Base-by-base conservation (phyloP, 2,329 filamentous ascomycete genomes). In the Malbranchea zuffiana region DNA sequence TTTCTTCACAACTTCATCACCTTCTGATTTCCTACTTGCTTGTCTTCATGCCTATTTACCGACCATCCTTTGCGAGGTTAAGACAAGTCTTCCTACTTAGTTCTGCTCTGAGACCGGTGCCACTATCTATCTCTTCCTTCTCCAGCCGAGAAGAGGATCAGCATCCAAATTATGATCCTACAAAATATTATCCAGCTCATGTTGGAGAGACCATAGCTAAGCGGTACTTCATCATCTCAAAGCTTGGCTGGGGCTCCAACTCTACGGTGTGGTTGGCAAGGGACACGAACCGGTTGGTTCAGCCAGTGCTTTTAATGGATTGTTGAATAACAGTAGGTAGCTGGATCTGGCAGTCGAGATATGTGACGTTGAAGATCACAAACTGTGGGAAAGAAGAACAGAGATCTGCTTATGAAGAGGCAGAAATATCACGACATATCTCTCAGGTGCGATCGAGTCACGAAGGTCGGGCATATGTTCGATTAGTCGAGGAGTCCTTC, bases 211-310 rank as follows among this genome's bases (percentile, higher is more conserved):
- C 32, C n/a, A 35, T 48, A 5, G 21, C 15, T 19, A 24, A 32
- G 6, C 11, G 47, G 8, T 61, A 61, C 30, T 48, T 51, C 7
- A 41, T 62, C 11, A 41, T 60, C 3, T 55, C 54, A 1, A 62
- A 63, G 41, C 47, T 62, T 10, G 56, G 57, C 2, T 61, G 50
- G 44, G 59, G 59, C 11, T 44, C 43, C 2, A 52, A 46, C 32
- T 60, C 56, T 3, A 60, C 55, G 2, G 56, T 58, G 7, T 62
- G 56, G 58, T 35, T 62, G 24, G 55, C 45, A 2, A 46, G 44
- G n/a, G 47, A 52, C 34, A 36, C 23, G 12, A 16, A 26, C 29
- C 36, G 43, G 39, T 44, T 10, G 41, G 44, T 42, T 29, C 4
- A 45, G 45, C 6, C 46, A 42, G 43, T 5, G 20, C 10, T 47